A percentile compares a stretch with the other conserved stretches of the same genome.
Conservation (phyloP, 1,284 basidiomycete species). For the Ceratobasidium sp. region DNA sequence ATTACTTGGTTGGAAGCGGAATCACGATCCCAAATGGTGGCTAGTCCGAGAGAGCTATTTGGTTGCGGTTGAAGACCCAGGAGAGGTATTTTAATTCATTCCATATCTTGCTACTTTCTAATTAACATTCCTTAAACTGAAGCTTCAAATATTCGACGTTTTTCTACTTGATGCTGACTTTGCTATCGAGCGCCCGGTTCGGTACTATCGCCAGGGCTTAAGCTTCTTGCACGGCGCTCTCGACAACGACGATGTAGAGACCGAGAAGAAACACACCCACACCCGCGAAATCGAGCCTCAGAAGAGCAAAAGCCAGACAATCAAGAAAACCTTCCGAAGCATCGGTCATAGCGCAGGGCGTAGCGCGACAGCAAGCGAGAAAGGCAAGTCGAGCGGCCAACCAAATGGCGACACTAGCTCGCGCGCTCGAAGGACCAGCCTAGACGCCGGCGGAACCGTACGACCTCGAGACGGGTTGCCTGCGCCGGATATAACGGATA, state of each 20-base stretch:
- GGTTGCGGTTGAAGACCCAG: constrained; percentile 88
- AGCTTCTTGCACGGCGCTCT: constrained; percentile 65
- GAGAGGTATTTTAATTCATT: constrained; percentile 70
- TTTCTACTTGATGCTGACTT: constrained; percentile 95
- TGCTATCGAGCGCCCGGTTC: constrained; percentile 80
- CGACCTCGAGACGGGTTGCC: constrained; percentile 29
- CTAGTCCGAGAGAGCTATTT: constrained; percentile 94
- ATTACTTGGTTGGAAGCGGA: constrained; percentile 67
- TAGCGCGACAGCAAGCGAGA: background rate
- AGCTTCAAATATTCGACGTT: constrained; percentile 90
- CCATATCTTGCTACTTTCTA: background rate
- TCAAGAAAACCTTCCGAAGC: constrained; percentile 25
- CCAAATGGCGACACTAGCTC: constrained; percentile 3
- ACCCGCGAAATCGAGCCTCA: constrained; percentile 42
- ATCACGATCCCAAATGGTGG: constrained; percentile 89
- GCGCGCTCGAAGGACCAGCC: constrained; percentile 8
- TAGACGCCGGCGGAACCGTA: constrained; percentile 14
- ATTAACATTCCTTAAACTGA: constrained; percentile 35
- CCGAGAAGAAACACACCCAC: constrained; percentile 51
- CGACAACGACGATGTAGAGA: constrained; percentile 50
- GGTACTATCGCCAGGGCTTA: constrained; percentile 83
- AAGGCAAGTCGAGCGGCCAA: constrained; percentile 21
- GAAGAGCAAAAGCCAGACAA: constrained; percentile 24
- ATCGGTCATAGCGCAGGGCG: constrained; percentile 37
- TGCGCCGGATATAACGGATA: constrained; percentile 47